Base-by-base conservation (phyloP, 805 yeast species). In the Metschnikowia gruessii region DNA sequence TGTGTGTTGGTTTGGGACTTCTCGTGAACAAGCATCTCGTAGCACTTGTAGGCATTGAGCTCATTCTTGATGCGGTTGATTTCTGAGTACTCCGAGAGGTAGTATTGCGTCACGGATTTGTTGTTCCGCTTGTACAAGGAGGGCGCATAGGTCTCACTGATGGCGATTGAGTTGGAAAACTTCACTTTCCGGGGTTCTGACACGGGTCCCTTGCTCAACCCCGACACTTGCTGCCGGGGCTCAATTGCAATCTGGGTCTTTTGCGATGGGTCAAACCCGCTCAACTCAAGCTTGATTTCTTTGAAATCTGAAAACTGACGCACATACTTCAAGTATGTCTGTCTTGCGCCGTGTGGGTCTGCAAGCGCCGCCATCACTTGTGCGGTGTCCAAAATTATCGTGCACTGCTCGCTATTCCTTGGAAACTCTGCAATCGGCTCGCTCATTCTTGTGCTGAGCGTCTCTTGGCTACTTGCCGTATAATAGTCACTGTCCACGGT, bases 21-120 rank as follows among this genome's bases (percentile, higher is more conserved):
- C 46, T 78, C 82, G 61, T 86, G 89, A 30, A 86, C 85, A 32
- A 69, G 63, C 95, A 86, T 86, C 46, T 79, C 84, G 45, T 67
- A 68, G 51, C 78, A 74, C 60, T 86, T 86, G 65, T 68, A 85
- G 21, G 71, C 67, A 57, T 86, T 86, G 55, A 86, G 62, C 59
- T 86, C 92, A 33, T 68, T 65, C 61, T 87, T 80, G 53, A 86
- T 81, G 42, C 71, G 73, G 51, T 73, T 74, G 46, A 83, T 74
- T 52, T 75, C 67, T 21, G 62, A 62, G 2, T 82, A 79, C 46
- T 79, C 77, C n/a, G 76, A 64, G 55, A 73, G 59, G 49, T 77
- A 65, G 59, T 74, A 76, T 62, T 73, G 79, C 30, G 81, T 79
- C 48, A 79, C 75, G 9, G 67, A 68, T 60, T 64, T 71, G 62